Base-by-base conservation (phyloP, 305 asterid species). In the Stenogyne calaminthoides region DNA sequence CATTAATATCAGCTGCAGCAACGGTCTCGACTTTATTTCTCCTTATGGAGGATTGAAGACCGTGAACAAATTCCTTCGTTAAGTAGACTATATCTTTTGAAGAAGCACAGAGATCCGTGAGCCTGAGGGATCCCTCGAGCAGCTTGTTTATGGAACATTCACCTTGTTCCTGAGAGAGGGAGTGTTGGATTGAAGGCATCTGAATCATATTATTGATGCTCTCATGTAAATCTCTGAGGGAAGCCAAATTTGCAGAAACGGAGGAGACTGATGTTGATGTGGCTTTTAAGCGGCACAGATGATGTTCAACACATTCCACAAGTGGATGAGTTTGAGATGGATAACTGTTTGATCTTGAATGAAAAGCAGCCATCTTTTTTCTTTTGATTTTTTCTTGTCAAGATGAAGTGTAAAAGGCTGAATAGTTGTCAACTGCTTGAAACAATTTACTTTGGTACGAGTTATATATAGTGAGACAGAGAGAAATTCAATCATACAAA, bases 21-120 rank as follows among this genome's bases (percentile, higher is more conserved):
- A 61, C 58, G 7, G 67, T 44, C 7, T 46, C 73, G 3, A 27
- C 65, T 76, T 71, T 71, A 39, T 77, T 75, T 63, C 86, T 73
- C 52, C 86, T 55, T 2, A 86, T 63, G 59, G 84, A 86, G n/a
- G n/a, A n/a, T n/a, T n/a, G n/a, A n/a, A n/a, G 80, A 6, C 78
- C 79, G 19, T 77, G 82, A 42, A 88, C 16, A 0, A 71, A 82
- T 64, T 72, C 83, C 67, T 73, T 85, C 57, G 72, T 66, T 25
- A 39, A 44, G 1, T 25, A 42, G 27, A 73, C 76, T 6, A 74
- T 42, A 2, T 84, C 87, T 70, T 77, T 70, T 1, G 64, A 25
- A 12, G 60, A 37, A 39, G 39, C 71, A 32, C 82, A 78, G 0
- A 71, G 74, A 64, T 81, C 82, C 25, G 71, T 46, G 6, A 78